phyloP scores from a whole-genome alignment of 176 grass and related monocot species.

The Rhynchospora breviuscula region DNA sequence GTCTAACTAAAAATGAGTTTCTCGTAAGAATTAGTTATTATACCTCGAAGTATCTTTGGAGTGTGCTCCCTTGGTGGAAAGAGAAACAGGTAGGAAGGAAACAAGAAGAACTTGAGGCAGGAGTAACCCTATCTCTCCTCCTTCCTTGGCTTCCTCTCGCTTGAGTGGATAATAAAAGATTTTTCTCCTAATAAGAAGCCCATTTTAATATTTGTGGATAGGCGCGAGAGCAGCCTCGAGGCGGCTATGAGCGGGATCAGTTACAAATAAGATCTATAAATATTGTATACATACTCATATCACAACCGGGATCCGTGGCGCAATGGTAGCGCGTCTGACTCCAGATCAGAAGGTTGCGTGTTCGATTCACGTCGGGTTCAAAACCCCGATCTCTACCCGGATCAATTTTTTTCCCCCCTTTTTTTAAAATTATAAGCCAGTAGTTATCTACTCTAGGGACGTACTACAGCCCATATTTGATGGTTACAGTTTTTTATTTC shows the following conservation, averaged over 20 bases:
- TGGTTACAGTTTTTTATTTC: no score
- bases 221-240: background rate
- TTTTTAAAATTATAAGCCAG: background rate
- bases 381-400: slow-evolving; percentile 25
- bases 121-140: background rate
- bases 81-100: background rate
- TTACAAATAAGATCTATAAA: no score
- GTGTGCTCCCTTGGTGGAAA: background rate
- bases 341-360: slow-evolving; percentile 99
- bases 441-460: no score
- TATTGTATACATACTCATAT: background rate
- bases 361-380: slow-evolving; percentile 99
- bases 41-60: background rate
- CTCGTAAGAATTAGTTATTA: background rate
- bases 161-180: slow-evolving; percentile 13
- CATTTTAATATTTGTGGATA: slow-evolving; percentile 19
- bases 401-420: background rate
- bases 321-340: slow-evolving; percentile 99
- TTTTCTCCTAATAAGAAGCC: background rate
- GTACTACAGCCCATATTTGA: no score
- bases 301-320: slow-evolving; percentile 68
- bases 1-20: background rate
- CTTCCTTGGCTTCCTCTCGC: background rate
- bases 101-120: background rate
- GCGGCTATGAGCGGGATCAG: background rate